These are phyloP conservation scores for Diaporthe sp. DNA, from an alignment of 2,329 filamentous ascomycete species.

Conservation along the genomic window DNA sequence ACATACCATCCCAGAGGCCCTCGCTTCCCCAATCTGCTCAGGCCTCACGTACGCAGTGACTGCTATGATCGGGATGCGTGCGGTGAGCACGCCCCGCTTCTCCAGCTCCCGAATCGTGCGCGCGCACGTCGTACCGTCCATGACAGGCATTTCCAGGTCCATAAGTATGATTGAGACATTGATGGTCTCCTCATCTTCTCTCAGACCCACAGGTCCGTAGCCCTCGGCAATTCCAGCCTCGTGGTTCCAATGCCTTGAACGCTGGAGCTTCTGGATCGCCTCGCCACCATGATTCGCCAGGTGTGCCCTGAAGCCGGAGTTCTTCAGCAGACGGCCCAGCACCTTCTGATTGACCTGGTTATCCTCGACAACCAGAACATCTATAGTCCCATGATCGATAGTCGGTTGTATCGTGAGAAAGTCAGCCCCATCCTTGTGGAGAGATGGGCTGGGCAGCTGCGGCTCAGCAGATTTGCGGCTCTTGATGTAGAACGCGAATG, in stretches of 20 bases:
- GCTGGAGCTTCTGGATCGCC: constrained; percentile 67
- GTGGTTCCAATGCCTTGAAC: constrained; percentile 67
- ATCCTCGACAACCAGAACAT: constrained; percentile 76
- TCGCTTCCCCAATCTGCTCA: constrained; percentile 80
- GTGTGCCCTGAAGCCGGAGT: constrained; percentile 71
- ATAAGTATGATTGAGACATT: constrained; percentile 79
- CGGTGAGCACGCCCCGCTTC: constrained; percentile 68
- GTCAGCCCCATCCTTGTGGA: constrained; percentile 40
- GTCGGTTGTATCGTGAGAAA: constrained; percentile 40
- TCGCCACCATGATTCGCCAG: constrained; percentile 75
- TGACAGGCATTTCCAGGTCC: constrained; percentile 86
- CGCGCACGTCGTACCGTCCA: constrained; percentile 84
- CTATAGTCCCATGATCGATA: constrained; percentile 56
- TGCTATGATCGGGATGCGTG: constrained; percentile 83
- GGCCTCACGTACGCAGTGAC: constrained; percentile 85
- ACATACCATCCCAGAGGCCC: constrained; percentile 80
- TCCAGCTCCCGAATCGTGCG: constrained; percentile 78
- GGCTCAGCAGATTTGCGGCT: constrained; percentile 62
- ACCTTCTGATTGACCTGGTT: constrained; percentile 78
- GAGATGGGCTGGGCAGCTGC: constrained; percentile 50
- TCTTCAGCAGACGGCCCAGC: constrained; percentile 71
- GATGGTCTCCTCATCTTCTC: constrained; percentile 59
- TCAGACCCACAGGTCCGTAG: constrained; percentile 41
- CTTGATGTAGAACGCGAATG: constrained; percentile 83
- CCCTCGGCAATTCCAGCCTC: constrained; percentile 27